Percentiles rank a stretch among this genome's conserved stretches.
Evolutionary conservation across 306 rosid species (phyloP).

Genomic region (Dryas drummondii): DNA sequence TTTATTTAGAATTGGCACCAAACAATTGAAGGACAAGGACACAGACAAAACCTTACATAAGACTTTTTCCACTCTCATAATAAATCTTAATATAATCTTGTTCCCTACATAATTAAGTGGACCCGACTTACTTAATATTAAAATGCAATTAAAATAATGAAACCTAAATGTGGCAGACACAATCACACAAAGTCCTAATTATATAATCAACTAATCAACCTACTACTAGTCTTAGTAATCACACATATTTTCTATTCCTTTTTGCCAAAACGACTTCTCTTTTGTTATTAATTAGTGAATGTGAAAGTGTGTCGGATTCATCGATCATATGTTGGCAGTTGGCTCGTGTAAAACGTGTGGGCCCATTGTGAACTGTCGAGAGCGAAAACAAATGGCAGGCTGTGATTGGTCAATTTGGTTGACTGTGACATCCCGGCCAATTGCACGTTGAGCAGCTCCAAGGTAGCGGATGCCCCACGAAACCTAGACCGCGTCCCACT

Average conservation of each 20-base stretch:
- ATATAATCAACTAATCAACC: slow-evolving; percentile 8
- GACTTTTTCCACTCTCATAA: slow-evolving; percentile 32
- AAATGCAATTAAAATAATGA: background rate
- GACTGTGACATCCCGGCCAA: slow-evolving; percentile 23
- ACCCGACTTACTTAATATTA: background rate
- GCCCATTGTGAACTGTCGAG: slow-evolving; percentile 11
- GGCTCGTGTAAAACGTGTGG: slow-evolving; percentile 41
- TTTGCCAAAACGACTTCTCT: background rate
- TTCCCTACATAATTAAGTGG: slow-evolving; percentile 24
- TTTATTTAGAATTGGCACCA: background rate
- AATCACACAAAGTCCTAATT: slow-evolving; percentile 5
- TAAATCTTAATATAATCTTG: slow-evolving; percentile 12
- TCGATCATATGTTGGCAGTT: slow-evolving; percentile 12
- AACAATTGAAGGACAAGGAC: slow-evolving; percentile 9
- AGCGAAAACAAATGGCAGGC: slow-evolving; percentile 15
- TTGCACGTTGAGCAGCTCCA: background rate
- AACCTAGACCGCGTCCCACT: slow-evolving; percentile 20
- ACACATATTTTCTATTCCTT: background rate
- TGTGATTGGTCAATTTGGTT: slow-evolving; percentile 10
- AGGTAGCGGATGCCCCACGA: slow-evolving; percentile 27
- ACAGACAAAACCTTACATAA: slow-evolving; percentile 20
- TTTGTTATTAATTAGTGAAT: background rate
- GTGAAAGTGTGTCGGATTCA: background rate
- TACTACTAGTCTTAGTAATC: slow-evolving; percentile 7
- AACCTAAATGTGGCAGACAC: slow-evolving; percentile 19